Conservation (phyloP, 1,139 yeast species). For the Candida albicans region DNA sequence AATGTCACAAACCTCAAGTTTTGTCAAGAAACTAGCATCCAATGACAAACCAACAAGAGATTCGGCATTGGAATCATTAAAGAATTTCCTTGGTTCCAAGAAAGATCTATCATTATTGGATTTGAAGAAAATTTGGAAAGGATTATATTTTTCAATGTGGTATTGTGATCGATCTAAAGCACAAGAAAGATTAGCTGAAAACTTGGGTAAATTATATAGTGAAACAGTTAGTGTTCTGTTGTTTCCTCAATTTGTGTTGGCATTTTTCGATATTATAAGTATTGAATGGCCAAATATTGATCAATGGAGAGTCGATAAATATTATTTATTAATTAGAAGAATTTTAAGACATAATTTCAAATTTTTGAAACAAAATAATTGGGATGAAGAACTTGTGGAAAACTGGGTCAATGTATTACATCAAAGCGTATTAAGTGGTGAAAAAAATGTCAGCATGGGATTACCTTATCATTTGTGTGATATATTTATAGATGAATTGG, state of each 20-base stretch:
- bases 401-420: conserved; percentile 46
- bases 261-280: conserved; percentile 80
- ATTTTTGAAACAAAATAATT: conserved; percentile 52
- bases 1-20: conserved; percentile 37
- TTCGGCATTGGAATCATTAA: conserved; percentile 68
- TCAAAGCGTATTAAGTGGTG: conserved; percentile 56
- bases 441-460: conserved; percentile 64
- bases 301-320: conserved; percentile 86
- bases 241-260: conserved; percentile 52
- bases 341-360: conserved; percentile 65
- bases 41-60: conserved; percentile 76
- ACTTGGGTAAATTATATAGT: conserved; percentile 63
- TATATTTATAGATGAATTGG: conserved; percentile 82
- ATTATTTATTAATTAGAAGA: conserved; percentile 75
- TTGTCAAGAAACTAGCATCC: conserved; percentile 83
- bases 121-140: conserved; percentile 88
- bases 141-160: conserved; percentile 93
- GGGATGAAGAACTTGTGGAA: conserved; percentile 54
- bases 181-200: conserved; percentile 80
- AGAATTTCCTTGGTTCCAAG: conserved; percentile 52
- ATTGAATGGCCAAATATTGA: conserved; percentile 87
- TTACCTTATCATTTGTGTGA: conserved; percentile 85
- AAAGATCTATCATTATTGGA: conserved; percentile 44
- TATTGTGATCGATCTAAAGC: conserved; percentile 90
- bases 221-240: conserved; percentile 29